phyloP scores from a whole-genome alignment of 2,329 filamentous ascomycete genomes.

The Aspergillus sergii region DNA sequence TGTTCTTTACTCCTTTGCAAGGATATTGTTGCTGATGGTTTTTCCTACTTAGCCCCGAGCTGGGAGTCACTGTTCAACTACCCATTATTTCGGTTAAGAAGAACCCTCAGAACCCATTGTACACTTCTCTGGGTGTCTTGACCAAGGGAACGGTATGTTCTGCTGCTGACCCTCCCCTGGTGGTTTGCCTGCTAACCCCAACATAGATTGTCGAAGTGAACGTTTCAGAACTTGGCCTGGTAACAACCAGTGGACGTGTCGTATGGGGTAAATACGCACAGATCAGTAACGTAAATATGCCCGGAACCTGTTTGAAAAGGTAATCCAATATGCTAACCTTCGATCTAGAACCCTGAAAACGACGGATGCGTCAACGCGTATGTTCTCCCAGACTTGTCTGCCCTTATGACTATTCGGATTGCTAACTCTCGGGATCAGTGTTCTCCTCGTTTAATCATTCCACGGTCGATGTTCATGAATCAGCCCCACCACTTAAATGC shows the following conservation, averaged over 20 bases:
- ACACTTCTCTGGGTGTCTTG: constrained; percentile 88
- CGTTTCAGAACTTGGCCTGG: constrained; percentile 85
- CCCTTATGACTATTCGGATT: background rate
- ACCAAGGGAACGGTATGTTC: constrained; percentile 71
- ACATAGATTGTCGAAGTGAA: constrained; percentile 77
- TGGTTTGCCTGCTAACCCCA: background rate
- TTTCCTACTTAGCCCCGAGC: constrained; percentile 57
- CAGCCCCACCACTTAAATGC: background rate
- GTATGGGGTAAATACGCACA: constrained; percentile 88
- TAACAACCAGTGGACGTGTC: constrained; percentile 88
- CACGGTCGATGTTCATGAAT: background rate
- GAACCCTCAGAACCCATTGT: constrained; percentile 85
- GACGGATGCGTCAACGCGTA: constrained; percentile 64
- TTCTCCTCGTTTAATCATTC: constrained; percentile 22
- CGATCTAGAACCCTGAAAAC: constrained; percentile 50
- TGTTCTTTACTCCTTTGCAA: constrained; percentile 13
- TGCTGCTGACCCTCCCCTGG: background rate
- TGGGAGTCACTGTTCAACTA: constrained; percentile 85
- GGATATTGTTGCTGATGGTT: constrained; percentile 15
- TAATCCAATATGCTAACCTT: constrained; percentile 8
- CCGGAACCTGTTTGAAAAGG: background rate
- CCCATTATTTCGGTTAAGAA: constrained; percentile 79
- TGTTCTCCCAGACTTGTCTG: constrained; percentile 22
- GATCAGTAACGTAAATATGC: constrained; percentile 47
- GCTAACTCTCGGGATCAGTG: constrained; percentile 9